These are phyloP conservation scores for Chenopodium formosanum DNA, from an alignment of 148 eudicot genomes.

Conservation along the genomic window DNA sequence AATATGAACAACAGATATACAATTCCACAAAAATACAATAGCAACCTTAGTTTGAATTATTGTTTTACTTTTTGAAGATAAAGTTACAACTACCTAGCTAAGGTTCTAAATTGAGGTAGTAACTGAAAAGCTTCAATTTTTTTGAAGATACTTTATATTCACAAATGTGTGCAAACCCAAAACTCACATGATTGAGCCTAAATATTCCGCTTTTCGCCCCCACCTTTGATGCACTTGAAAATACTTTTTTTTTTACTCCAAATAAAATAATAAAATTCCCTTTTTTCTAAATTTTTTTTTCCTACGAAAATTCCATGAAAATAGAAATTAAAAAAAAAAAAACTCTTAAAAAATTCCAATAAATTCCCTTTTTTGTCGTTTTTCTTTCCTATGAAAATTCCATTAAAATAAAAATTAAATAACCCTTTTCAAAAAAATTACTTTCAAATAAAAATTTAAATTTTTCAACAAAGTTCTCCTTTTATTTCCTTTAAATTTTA, in stretches of 20 bases:
- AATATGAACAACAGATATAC: too few relatives aligned
- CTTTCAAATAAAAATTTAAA: not conserved
- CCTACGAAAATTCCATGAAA: too few relatives aligned
- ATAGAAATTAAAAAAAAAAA: not conserved
- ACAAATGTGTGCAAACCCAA: constrained; percentile 15
- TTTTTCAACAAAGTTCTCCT: not conserved
- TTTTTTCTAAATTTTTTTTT: not conserved
- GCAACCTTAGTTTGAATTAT: not conserved
- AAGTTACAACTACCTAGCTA: not conserved
- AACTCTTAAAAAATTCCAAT: not conserved
- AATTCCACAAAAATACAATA: too few relatives aligned
- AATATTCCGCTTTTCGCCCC: constrained; percentile 18
- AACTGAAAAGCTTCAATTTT: constrained; percentile 5
- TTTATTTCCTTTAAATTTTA: too few relatives aligned
- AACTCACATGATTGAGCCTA: constrained; percentile 12
- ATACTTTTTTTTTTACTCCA: constrained; percentile 9
- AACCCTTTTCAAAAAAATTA: too few relatives aligned
- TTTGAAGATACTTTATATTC: not conserved
- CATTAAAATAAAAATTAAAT: too few relatives aligned
- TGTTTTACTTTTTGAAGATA: not conserved
- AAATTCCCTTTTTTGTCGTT: too few relatives aligned
- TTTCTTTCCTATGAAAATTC: too few relatives aligned
- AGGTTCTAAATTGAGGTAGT: constrained; percentile 21
- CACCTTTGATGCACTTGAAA: constrained; percentile 10
- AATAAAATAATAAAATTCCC: not conserved